A percentile compares a stretch with the other conserved stretches of the same genome.
These are phyloP conservation scores for Juncus inflexus DNA, from an alignment of 176 grass and related monocot species.

Conservation along the genomic window DNA sequence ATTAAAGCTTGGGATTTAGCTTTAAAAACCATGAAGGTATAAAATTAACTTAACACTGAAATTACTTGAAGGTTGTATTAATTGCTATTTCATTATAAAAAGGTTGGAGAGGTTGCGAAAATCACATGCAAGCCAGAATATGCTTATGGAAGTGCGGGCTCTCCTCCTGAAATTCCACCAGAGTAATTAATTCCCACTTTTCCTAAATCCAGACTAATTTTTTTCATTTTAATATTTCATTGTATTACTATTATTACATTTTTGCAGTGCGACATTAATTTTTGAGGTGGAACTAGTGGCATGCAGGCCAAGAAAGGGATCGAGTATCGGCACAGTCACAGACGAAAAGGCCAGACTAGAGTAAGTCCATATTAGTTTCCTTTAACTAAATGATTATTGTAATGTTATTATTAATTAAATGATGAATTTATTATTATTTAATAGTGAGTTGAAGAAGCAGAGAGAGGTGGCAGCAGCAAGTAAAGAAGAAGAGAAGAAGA, in stretches of 20 bases:
- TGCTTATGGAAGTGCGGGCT: slow-evolving; percentile 80
- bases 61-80: slow-evolving; percentile 13
- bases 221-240: background rate
- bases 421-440: slow-evolving; percentile 3
- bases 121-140: slow-evolving; percentile 93
- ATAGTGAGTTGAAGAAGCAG: slow-evolving; percentile 82
- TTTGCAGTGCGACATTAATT: slow-evolving; percentile 75
- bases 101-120: slow-evolving; percentile 95
- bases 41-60: background rate
- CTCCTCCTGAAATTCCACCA: slow-evolving; percentile 90
- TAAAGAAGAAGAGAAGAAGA: slow-evolving; percentile 97
- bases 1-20: slow-evolving; percentile 96
- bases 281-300: slow-evolving; percentile 92
- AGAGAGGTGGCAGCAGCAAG: slow-evolving; percentile 57
- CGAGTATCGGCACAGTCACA: slow-evolving; percentile 58
- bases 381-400: background rate
- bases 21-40: slow-evolving; percentile 91
- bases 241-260: slow-evolving; percentile 25
- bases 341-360: slow-evolving; percentile 91
- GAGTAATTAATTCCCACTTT: slow-evolving; percentile 41
- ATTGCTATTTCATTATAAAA: slow-evolving; percentile 20
- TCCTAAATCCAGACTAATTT: background rate
- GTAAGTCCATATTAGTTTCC: slow-evolving; percentile 41
- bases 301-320: slow-evolving; percentile 91
- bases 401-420: slow-evolving; percentile 9